Evolutionary conservation across 1,284 basidiomycete species (phyloP).

Genomic region (Coniophora puteana): DNA sequence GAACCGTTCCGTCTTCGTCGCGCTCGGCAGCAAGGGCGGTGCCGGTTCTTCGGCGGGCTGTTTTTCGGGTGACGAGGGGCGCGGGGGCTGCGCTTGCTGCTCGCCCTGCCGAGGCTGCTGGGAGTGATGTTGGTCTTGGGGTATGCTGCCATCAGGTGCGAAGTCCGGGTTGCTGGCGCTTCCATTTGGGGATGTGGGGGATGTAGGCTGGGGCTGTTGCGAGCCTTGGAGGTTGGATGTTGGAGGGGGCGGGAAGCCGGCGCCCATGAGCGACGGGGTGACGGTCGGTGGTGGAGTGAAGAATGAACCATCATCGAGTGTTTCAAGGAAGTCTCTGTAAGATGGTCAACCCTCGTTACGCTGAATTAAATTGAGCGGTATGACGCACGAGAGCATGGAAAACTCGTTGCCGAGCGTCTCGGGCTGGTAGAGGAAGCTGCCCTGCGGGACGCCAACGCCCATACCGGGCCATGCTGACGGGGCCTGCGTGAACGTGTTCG

Average conservation of each 20-base stretch:
- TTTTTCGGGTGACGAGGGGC: constrained; percentile 14
- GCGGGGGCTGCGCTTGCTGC: constrained; percentile 10
- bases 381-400: constrained; percentile 70
- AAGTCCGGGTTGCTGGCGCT: constrained; percentile 14
- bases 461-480: constrained; percentile 54
- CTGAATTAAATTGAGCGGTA: constrained; percentile 1
- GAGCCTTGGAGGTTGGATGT: constrained; percentile 21
- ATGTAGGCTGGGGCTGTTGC: constrained; percentile 6
- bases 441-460: constrained; percentile 42
- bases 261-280: constrained; percentile 45
- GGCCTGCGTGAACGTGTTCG: constrained; percentile 26
- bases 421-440: constrained; percentile 58
- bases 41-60: constrained; percentile 20
- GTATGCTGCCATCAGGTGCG: constrained; percentile 12
- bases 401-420: constrained; percentile 79
- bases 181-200: constrained; percentile 8
- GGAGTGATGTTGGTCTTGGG: constrained; percentile 15
- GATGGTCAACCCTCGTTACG: not conserved
- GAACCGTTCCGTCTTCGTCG: constrained; percentile 83
- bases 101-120: constrained; percentile 13
- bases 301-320: constrained; percentile 69
- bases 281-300: constrained; percentile 54
- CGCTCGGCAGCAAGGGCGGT: constrained; percentile 53
- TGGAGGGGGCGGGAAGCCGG: too few relatives aligned
- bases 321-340: constrained; percentile 75